phyloP scores from a whole-genome alignment of 176 grass and related monocot genomes.

The Aegilops longissima region DNA sequence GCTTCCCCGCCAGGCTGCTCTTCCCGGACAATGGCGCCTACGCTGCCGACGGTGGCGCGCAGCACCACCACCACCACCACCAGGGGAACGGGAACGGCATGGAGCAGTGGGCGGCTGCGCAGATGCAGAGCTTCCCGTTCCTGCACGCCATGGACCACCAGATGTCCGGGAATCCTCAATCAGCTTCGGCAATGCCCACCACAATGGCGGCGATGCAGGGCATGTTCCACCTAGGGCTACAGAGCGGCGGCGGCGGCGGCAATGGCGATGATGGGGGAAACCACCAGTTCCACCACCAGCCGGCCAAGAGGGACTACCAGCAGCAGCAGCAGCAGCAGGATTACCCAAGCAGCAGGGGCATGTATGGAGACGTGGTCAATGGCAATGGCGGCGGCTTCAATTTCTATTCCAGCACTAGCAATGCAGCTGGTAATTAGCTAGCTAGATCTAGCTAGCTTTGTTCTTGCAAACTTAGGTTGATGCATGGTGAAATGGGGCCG shows the following conservation, averaged over 20 bases:
- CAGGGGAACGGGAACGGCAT: not conserved
- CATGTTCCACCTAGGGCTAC: constrained; percentile 31
- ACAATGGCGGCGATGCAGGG: constrained; percentile 20
- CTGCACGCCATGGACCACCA: constrained; percentile 30
- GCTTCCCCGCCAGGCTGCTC: constrained; percentile 2
- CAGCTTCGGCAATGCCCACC: not conserved
- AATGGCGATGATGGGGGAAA: not conserved
- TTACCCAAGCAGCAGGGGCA: not conserved
- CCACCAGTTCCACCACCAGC: not conserved
- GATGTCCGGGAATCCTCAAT: not conserved
- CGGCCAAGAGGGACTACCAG: not conserved
- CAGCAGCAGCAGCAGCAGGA: not conserved
- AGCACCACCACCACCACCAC: not conserved
- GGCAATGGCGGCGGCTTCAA: constrained; percentile 1
- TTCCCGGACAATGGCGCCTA: not conserved
- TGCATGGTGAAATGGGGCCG: constrained; percentile 18
- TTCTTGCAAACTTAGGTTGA: not conserved
- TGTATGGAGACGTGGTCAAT: not conserved
- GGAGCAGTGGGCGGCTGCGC: constrained; percentile 9
- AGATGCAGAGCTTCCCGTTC: constrained; percentile 29
- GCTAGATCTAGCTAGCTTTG: not conserved
- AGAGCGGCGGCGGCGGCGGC: not conserved
- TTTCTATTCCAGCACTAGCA: constrained; percentile 12
- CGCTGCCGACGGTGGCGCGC: not conserved
- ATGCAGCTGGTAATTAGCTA: constrained; percentile 23